Conservation (phyloP, 805 yeast species). For the Schwanniomyces sp. region DNA sequence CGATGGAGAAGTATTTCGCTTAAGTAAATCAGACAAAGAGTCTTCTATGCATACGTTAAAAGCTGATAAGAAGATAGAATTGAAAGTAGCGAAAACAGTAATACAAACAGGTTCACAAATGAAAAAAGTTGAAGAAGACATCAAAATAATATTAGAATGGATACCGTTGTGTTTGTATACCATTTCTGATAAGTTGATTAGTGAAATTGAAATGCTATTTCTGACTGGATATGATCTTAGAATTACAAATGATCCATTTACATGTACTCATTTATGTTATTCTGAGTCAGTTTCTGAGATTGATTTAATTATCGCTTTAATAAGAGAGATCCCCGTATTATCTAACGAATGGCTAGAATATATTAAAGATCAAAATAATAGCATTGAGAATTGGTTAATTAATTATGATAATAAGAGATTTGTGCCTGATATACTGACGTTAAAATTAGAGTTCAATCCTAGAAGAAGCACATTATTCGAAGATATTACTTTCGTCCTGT, state of each 20-base stretch:
- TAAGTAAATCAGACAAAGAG: constrained; percentile 2
- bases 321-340: constrained; percentile 29
- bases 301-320: constrained; percentile 20
- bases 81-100: constrained; percentile 3
- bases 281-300: background rate
- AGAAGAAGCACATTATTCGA: constrained; percentile 14
- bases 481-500: constrained; percentile 7
- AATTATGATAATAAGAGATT: constrained; percentile 9
- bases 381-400: constrained; percentile 21
- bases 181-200: background rate
- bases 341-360: constrained; percentile 21
- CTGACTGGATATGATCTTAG: constrained; percentile 17
- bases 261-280: constrained; percentile 23
- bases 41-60: constrained; percentile 3
- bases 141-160: constrained; percentile 20
- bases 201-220: constrained; percentile 5
- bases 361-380: constrained; percentile 9
- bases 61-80: constrained; percentile 2
- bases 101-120: background rate
- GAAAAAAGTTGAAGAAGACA: background rate
- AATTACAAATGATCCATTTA: constrained; percentile 11
- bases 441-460: background rate
- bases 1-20: constrained; percentile 16
- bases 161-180: constrained; percentile 15
- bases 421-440: constrained; percentile 9